Conservation (phyloP, 108 stramenopile genomes). For the Bacterosira constricta region DNA sequence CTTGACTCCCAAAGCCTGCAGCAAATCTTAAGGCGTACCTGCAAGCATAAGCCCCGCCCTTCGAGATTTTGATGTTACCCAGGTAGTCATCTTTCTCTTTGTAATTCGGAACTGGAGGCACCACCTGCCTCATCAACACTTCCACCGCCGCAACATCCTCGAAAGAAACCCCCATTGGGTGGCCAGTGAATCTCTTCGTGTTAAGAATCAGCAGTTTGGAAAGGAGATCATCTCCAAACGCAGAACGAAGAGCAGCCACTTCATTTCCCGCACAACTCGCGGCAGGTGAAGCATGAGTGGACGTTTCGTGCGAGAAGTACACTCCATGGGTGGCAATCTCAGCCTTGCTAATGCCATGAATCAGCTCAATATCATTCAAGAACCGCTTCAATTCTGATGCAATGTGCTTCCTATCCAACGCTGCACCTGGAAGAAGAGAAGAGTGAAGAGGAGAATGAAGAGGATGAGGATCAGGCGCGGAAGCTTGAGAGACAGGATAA, state of each 20-base stretch:
- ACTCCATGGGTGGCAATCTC: constrained; percentile 93
- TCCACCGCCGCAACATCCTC: constrained; percentile 96
- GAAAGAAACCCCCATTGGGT: constrained; percentile 97
- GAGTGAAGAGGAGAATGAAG: too few species aligned
- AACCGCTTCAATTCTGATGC: constrained; percentile 90
- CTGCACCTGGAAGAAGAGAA: too few species aligned
- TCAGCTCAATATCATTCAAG: constrained; percentile 82
- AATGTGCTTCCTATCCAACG: constrained; percentile 93
- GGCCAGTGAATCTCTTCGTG: constrained; percentile 96
- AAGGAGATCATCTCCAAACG: constrained; percentile 91
- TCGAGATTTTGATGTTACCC: constrained; percentile 90
- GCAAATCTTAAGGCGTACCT: constrained; percentile 94
- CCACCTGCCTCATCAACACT: constrained; percentile 79
- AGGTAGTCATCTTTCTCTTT: constrained; percentile 82
- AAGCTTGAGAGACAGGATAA: too few species aligned
- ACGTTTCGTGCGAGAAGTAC: constrained; percentile 97
- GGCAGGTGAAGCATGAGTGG: constrained; percentile 90
- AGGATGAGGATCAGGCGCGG: too few species aligned
- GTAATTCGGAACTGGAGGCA: constrained; percentile 93
- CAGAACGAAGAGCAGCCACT: constrained; percentile 83
- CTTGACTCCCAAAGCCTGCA: constrained; percentile 97
- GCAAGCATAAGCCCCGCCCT: constrained; percentile 88
- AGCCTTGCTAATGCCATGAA: constrained; percentile 89
- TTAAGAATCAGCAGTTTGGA: constrained; percentile 89
- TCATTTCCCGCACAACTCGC: constrained; percentile 95